Percentiles rank a stretch among this genome's conserved stretches.
Conservation (phyloP, 2,329 filamentous ascomycete genomes). For the Colletotrichum musicola region DNA sequence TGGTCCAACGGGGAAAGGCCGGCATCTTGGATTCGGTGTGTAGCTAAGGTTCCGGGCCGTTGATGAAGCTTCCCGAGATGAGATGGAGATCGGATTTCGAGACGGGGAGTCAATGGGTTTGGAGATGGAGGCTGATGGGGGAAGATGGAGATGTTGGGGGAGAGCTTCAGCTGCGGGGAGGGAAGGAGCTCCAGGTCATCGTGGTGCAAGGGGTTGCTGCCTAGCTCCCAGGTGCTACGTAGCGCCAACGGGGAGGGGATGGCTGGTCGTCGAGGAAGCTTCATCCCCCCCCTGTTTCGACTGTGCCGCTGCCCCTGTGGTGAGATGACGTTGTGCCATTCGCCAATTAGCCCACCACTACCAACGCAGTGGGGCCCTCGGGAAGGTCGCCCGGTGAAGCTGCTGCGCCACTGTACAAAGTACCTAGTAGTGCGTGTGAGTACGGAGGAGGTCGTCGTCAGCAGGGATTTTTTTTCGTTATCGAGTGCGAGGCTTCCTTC, state of each 20-base stretch:
- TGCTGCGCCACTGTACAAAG: too few relatives aligned
- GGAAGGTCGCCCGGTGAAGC: too few relatives aligned
- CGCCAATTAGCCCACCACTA: background rate
- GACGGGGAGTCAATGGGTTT: background rate
- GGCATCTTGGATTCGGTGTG: conserved; percentile 10
- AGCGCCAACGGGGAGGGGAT: background rate
- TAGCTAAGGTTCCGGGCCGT: background rate
- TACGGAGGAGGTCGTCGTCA: too few relatives aligned
- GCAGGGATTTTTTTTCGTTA: too few relatives aligned
- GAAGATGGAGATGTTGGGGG: background rate
- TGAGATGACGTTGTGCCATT: conserved; percentile 32
- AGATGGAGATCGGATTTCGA: background rate
- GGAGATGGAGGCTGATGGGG: background rate
- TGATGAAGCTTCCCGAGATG: background rate
- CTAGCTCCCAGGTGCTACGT: conserved; percentile 3
- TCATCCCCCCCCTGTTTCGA: background rate
- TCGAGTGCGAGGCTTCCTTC: too few relatives aligned
- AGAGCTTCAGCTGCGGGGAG: conserved; percentile 25
- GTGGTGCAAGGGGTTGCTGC: conserved; percentile 9
- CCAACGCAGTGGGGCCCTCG: too few relatives aligned
- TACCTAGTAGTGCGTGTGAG: too few relatives aligned
- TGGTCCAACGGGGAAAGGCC: conserved; percentile 17
- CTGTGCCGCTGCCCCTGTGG: conserved; percentile 24
- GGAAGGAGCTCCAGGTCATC: conserved; percentile 1
- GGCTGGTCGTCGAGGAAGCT: too few relatives aligned